Evolutionary conservation across 179 eudicot genomes (phyloP).

Genomic region (Spergularia azorica): DNA sequence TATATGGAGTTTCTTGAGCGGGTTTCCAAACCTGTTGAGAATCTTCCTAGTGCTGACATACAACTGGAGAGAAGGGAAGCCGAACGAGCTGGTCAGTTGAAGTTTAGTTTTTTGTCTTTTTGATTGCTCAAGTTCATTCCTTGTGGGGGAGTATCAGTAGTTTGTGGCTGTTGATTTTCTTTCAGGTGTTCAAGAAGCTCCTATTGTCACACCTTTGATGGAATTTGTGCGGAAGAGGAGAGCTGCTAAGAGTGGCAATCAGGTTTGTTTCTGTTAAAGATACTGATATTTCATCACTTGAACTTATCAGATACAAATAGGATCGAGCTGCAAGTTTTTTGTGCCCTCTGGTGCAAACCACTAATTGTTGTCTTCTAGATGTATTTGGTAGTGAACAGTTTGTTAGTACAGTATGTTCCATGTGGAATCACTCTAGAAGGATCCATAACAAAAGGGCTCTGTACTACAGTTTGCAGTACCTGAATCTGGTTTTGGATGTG

Average conservation of each 20-base stretch:
- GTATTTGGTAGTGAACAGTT: neutral
- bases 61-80: slow-evolving; percentile 95
- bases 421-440: neutral
- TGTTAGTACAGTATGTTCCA: neutral
- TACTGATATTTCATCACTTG: slow-evolving; percentile 1
- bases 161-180: slow-evolving; percentile 9
- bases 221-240: slow-evolving; percentile 86
- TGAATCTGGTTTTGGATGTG: neutral
- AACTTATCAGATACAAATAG: neutral
- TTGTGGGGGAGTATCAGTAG: neutral
- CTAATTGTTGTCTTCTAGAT: neutral
- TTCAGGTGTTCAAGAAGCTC: slow-evolving; percentile 73
- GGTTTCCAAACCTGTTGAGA: slow-evolving; percentile 80
- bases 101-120: slow-evolving; percentile 7
- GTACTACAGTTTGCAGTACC: neutral
- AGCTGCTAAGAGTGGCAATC: slow-evolving; percentile 77
- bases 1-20: slow-evolving; percentile 83
- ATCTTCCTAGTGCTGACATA: slow-evolving; percentile 97
- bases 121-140: neutral
- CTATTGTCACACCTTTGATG: slow-evolving; percentile 87
- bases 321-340: neutral
- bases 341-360: too few species aligned
- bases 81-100: slow-evolving; percentile 73
- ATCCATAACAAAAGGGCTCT: neutral
- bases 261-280: slow-evolving; percentile 42